These are phyloP conservation scores for Cylindrotheca closterium DNA, from an alignment of 108 stramenopile species.

Conservation along the genomic window DNA sequence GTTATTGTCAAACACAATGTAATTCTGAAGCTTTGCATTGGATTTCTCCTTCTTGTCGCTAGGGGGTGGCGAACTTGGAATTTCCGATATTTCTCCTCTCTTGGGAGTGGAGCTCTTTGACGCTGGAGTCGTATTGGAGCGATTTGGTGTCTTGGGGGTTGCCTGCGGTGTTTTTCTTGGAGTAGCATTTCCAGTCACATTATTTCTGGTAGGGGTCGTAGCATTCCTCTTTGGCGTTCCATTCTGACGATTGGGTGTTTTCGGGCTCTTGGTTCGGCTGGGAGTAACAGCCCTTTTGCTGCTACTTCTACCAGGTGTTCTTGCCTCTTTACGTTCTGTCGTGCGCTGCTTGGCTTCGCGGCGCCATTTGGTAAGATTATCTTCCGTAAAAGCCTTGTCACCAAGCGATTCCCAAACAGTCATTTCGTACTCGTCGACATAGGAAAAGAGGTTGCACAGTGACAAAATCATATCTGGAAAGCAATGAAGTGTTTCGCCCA, in stretches of 20 bases:
- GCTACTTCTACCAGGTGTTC: too few relatives aligned
- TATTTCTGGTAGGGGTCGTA: not conserved
- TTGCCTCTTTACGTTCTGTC: too few relatives aligned
- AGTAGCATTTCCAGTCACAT: not conserved
- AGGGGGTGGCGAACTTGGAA: too few relatives aligned
- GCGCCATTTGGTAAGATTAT: constrained; percentile 17
- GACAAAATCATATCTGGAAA: constrained; percentile 46
- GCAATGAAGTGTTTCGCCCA: constrained; percentile 70
- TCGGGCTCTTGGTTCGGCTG: too few relatives aligned
- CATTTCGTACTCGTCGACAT: constrained; percentile 45
- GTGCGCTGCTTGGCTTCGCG: constrained; percentile 14
- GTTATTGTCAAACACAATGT: constrained; percentile 1
- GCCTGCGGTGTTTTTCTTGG: not conserved
- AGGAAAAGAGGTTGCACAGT: constrained; percentile 60
- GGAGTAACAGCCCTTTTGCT: too few relatives aligned
- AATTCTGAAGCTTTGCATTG: not conserved
- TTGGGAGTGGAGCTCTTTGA: too few relatives aligned
- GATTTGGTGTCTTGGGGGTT: too few relatives aligned
- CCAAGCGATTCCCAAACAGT: constrained; percentile 45
- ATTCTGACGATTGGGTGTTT: too few relatives aligned
- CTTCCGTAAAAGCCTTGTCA: constrained; percentile 25
- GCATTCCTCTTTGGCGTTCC: not conserved
- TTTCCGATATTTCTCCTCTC: too few relatives aligned
- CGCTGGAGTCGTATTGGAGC: too few relatives aligned
- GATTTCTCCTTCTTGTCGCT: too few relatives aligned